These are phyloP conservation scores for Porphyrellus sp. DNA, from an alignment of 1,284 basidiomycete genomes.

Conservation along the genomic window DNA sequence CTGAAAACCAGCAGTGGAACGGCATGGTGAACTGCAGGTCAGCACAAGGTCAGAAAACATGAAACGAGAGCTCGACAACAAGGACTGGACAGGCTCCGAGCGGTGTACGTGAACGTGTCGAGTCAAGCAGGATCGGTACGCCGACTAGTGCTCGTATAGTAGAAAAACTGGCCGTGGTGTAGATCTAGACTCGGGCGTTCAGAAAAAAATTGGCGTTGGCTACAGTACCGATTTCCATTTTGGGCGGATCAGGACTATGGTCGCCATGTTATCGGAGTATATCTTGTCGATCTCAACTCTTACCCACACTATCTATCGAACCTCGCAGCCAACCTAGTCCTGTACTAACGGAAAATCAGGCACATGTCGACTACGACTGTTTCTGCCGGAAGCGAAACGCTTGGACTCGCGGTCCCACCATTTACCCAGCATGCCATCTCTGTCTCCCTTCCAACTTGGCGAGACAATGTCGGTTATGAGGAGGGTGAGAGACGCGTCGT, in stretches of 20 bases:
- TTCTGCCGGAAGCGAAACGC: constrained; percentile 23
- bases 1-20: background rate
- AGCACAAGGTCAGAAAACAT: too few relatives aligned
- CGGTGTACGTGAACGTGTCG: too few relatives aligned
- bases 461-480: constrained; percentile 92
- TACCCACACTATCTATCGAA: background rate
- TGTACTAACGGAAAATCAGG: background rate
- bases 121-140: too few relatives aligned
- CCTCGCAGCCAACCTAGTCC: background rate
- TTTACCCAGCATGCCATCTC: constrained; percentile 89
- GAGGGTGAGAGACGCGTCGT: constrained; percentile 85
- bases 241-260: background rate
- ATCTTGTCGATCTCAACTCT: too few relatives aligned
- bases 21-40: too few relatives aligned
- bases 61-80: too few relatives aligned
- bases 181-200: too few relatives aligned
- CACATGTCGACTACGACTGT: background rate
- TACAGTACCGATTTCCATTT: background rate
- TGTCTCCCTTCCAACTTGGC: constrained; percentile 95
- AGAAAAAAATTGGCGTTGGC: too few relatives aligned
- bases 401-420: constrained; percentile 62
- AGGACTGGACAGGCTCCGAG: background rate
- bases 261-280: too few relatives aligned
- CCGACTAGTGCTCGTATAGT: too few relatives aligned
- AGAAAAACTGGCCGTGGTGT: too few relatives aligned